Evolutionary conservation across 306 rosid genomes (phyloP).

Genomic region (Inga oerstediana): DNA sequence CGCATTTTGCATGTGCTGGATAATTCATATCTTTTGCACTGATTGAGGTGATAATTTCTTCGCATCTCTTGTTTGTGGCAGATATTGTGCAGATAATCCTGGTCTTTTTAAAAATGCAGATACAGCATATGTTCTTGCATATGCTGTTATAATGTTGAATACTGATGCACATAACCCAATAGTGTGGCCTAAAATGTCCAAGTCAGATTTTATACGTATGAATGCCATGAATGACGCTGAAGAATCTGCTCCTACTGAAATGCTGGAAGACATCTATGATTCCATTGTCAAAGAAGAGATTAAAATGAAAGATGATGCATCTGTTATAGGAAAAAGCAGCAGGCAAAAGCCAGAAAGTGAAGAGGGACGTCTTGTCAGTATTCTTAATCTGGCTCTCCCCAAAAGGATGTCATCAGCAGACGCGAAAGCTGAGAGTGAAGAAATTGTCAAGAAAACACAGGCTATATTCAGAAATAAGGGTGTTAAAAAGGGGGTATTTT

Average conservation of each 20-base stretch:
- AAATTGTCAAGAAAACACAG: slow-evolving; percentile 91
- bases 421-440: slow-evolving; percentile 87
- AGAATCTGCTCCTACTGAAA: slow-evolving; percentile 88
- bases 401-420: slow-evolving; percentile 68
- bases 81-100: slow-evolving; percentile 98
- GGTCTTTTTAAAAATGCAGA: slow-evolving; percentile 96
- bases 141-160: slow-evolving; percentile 93
- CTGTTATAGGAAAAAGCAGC: slow-evolving; percentile 66
- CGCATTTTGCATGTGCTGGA: slow-evolving; percentile 26
- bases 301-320: slow-evolving; percentile 80
- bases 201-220: slow-evolving; percentile 87
- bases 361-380: slow-evolving; percentile 89
- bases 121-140: slow-evolving; percentile 97
- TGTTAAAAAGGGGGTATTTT: slow-evolving; percentile 85
- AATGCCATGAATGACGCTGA: slow-evolving; percentile 88
- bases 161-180: slow-evolving; percentile 99
- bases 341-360: slow-evolving; percentile 77
- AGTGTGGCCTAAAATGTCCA: slow-evolving; percentile 99
- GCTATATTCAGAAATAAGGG: slow-evolving; percentile 84
- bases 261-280: slow-evolving; percentile 88
- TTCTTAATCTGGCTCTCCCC: slow-evolving; percentile 96
- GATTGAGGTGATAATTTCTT: slow-evolving; percentile 37
- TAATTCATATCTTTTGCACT: slow-evolving; percentile 34
- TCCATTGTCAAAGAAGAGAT: slow-evolving; percentile 94
- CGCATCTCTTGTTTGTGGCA: slow-evolving; percentile 51